Evolutionary conservation across 768 basidiomycete species (phyloP), one percentile per base, ranked within the genome.

Genomic region (Lactarius trivialis): DNA sequence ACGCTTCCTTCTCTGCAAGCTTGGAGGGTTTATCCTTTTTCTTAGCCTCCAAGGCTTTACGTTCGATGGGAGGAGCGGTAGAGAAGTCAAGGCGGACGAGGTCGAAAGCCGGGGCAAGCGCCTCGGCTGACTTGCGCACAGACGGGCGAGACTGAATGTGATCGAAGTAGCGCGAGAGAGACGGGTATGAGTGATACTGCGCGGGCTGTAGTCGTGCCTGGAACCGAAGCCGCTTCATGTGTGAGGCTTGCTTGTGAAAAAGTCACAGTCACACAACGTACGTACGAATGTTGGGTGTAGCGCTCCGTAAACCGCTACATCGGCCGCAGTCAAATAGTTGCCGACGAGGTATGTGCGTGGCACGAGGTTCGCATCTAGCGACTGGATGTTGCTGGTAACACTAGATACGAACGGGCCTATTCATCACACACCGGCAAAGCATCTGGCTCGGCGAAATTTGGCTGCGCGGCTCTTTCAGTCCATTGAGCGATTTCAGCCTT

Each of bases 111-210:
- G 82, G 78, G 1, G 79, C 74, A 32, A 82, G 75, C 0, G 78
- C 70, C 49, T 78, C 76, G 7, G 85, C 82, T 3, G 83, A 80
- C 50, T 78, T 76, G 28, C 83, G 79, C 43, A 97, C 84, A 17
- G 81, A 73, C 7, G 86, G 78, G 24, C 78, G 78, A 51, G 83
- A 80, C 76, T 98, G 96, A 61, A 99, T 82, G 74, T 98, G 93
- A 74, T 95, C 89, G 71, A 98, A 96, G 79, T 96, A 98, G 50
- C 97, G 90, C 45, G 90, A 90, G 41, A 98, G 73, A 24, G 91
- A 81, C 6, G 96, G 93, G 58, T 85, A 82, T 19, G 85, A 76
- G 71, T 91, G 87, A 77, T 91, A 88, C 71, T 89, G 83, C n/a
- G 80, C 67, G 5, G 89, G 79, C 68, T 84, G 81, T 19, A 89